Base-by-base conservation (phyloP, 441 rosid species). In the Corymbia citriodora region DNA sequence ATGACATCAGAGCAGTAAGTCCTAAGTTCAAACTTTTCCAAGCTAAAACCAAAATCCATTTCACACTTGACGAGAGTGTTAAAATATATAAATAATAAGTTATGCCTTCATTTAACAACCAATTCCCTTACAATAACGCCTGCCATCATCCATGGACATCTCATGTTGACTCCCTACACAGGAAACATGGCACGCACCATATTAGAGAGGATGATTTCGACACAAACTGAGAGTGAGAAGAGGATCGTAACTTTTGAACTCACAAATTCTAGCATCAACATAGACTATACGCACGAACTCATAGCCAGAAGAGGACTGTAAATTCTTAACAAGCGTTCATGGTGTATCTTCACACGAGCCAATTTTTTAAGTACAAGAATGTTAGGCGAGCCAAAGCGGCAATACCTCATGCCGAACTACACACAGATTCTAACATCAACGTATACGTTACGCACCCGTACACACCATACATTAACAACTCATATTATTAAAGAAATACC, bases 1-100 rank as follows among this genome's bases (percentile, higher is more conserved):
- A 59, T 59, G 23, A 57, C 10, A 59, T 59, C 0, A 25, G 1
- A 59, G 14, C 0, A 10, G 6, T 3, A 23, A 13, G 0, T 25
- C n/a, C 14, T 59, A 59, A 59, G 14, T 59, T 25, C 25, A 0
- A 59, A 25, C 7, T 2, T 59, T 59, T 59, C 25, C n/a, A 59
- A 59, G 5, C 10, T 59, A 25, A 59, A 0, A 9, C 5, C n/a
- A 59, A 59, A 59, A 19, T 59, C 10, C 14, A 59, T 10, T 3
- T 59, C 4, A 59, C 10, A 29, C 63, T 4, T 1, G 14, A 8
- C 13, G 29, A 59, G 29, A 59, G 29, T 59, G 2, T 23, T 59
- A 23, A 2, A 59, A 23, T 23, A 59, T 23, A 59, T 59, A 25
- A 59, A 59, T 25, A 10, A 59, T 59, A 59, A 59, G 10, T 59